A percentile compares a stretch with the other conserved stretches of the same genome.
Conservation (phyloP, 495 filamentous ascomycete species). For the Penicillium arizonense region DNA sequence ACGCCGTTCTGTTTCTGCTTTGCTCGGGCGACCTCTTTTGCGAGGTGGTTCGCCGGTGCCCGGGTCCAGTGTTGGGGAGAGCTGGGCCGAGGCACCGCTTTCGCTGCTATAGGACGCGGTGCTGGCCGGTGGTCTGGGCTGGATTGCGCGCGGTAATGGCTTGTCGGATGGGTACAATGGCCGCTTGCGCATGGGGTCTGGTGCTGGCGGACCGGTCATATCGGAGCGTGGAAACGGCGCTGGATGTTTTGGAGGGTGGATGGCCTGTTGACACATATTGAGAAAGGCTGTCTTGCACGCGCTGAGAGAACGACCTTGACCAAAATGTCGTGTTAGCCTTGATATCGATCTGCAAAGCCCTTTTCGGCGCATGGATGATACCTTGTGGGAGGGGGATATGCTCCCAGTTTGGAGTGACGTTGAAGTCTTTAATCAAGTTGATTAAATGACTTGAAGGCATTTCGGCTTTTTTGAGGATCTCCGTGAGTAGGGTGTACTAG, state of each 20-base stretch:
- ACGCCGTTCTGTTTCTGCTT: constrained; percentile 52
- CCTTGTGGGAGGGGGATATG: constrained; percentile 58
- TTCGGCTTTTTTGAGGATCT: constrained; percentile 59
- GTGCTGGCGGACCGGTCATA: constrained; percentile 19
- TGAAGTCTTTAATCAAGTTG: constrained; percentile 47
- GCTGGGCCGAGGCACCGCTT: constrained; percentile 35
- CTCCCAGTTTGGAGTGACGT: constrained; percentile 53
- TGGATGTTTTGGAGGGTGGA: constrained; percentile 17
- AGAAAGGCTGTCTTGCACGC: constrained; percentile 40
- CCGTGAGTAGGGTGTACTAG: constrained; percentile 54
- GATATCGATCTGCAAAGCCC: constrained; percentile 14
- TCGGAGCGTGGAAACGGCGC: constrained; percentile 18
- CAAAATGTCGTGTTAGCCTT: constrained; percentile 2
- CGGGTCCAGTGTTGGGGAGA: constrained; percentile 34
- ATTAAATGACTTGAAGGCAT: constrained; percentile 49
- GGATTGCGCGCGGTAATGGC: constrained; percentile 40
- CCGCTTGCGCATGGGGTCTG: constrained; percentile 35
- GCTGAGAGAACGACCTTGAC: constrained; percentile 42
- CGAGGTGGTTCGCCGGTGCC: constrained; percentile 42
- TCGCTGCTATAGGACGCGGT: constrained; percentile 39
- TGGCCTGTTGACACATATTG: constrained; percentile 30
- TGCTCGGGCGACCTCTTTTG: constrained; percentile 61
- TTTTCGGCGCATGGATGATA: constrained; percentile 20
- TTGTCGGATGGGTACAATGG: constrained; percentile 35
- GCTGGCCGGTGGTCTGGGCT: constrained; percentile 39